A percentile compares a stretch with the other conserved stretches of the same genome.
Evolutionary conservation across 768 basidiomycete species (phyloP).

Genomic region (Candolleomyces eurysporus): DNA sequence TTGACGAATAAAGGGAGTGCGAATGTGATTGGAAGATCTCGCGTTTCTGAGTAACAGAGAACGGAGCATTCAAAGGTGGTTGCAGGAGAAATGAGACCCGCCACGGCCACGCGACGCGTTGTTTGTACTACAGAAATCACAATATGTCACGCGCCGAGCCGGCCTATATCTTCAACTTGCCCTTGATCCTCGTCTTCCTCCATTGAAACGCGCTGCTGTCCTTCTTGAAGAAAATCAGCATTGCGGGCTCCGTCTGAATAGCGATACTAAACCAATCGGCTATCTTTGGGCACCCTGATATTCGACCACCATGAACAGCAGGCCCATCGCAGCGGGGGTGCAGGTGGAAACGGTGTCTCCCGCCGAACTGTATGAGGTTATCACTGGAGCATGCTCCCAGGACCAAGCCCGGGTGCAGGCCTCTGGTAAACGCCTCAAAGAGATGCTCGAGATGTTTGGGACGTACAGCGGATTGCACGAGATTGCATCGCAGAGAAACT

Average conservation of each 20-base stretch:
- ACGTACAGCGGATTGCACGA: constrained; percentile 70
- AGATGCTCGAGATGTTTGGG: constrained; percentile 66
- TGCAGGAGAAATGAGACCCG: constrained; percentile 5
- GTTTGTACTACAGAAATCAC: neutral
- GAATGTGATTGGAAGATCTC: too few species aligned
- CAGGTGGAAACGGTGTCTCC: constrained; percentile 48
- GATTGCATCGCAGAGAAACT: constrained; percentile 59
- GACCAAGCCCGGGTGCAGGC: constrained; percentile 53
- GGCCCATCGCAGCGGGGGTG: constrained; percentile 23
- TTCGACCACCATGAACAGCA: neutral
- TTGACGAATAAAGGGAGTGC: neutral
- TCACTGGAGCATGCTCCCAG: constrained; percentile 72
- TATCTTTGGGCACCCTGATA: neutral
- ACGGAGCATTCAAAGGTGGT: neutral
- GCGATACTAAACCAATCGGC: neutral
- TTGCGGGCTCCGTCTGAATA: neutral
- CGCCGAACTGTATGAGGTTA: constrained; percentile 63
- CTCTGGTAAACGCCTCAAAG: constrained; percentile 60
- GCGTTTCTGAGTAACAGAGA: too few species aligned
- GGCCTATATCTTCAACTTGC: neutral
- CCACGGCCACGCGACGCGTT: constrained; percentile 38
- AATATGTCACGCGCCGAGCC: neutral
- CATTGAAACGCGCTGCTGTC: neutral
- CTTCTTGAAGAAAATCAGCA: neutral
- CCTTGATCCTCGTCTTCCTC: neutral